These are phyloP conservation scores for Coemansia sp. DNA, from an alignment of 192 early-diverging fungal species.

Conservation along the genomic window DNA sequence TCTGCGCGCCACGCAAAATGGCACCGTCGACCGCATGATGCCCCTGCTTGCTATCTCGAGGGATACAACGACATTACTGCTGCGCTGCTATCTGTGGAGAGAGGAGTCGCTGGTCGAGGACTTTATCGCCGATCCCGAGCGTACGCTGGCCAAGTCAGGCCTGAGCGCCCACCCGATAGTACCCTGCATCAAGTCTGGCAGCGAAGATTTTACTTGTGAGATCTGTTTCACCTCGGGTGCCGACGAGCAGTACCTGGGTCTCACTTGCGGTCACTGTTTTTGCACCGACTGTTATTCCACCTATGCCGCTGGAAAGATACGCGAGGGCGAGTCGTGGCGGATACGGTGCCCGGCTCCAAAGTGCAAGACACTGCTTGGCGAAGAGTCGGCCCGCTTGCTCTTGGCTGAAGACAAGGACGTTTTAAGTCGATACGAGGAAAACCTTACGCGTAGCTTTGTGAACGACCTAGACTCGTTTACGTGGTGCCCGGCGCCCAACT, in stretches of 20 bases:
- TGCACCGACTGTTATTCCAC: constrained; percentile 85
- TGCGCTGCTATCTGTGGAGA: constrained; percentile 50
- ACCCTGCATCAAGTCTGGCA: constrained; percentile 27
- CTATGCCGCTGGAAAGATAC: constrained; percentile 81
- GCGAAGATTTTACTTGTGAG: constrained; percentile 73
- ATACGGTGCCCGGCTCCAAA: constrained; percentile 81
- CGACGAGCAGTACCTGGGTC: constrained; percentile 60
- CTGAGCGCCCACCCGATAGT: constrained; percentile 16
- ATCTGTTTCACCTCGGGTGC: constrained; percentile 77
- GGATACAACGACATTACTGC: constrained; percentile 43
- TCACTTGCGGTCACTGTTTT: constrained; percentile 88
- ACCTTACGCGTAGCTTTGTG: constrained; percentile 87
- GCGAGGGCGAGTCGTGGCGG: constrained; percentile 85
- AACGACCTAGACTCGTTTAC: constrained; percentile 79
- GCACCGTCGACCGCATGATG: constrained; percentile 33
- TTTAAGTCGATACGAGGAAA: constrained; percentile 62
- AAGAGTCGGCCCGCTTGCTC: constrained; percentile 72
- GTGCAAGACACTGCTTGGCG: constrained; percentile 84
- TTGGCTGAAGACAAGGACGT: constrained; percentile 58
- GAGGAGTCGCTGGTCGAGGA: constrained; percentile 52
- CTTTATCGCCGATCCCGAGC: constrained; percentile 37
- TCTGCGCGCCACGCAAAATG: constrained; percentile 38
- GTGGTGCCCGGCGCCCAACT: constrained; percentile 97
- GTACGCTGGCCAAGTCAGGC: constrained; percentile 41
- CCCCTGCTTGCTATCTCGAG: constrained; percentile 38